Evolutionary conservation across 371 early-diverging fungal species (phyloP), one percentile per base, ranked within the genome.

Genomic region (Thermomucor indicae-seudaticae): DNA sequence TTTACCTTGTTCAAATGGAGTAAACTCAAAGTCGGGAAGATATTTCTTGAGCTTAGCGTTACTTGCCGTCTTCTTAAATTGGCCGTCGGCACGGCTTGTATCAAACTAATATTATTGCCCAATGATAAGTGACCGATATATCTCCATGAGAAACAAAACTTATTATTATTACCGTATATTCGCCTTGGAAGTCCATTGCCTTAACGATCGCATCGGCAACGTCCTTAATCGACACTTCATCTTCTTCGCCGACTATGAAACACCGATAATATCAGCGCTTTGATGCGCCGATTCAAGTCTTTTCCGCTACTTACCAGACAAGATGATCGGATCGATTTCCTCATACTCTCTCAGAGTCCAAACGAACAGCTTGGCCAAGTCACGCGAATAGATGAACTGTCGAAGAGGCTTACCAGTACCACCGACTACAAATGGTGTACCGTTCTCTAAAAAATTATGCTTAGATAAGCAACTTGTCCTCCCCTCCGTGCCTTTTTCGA

Each of bases 361-460:
- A 50, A 92, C 73, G 55, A 90, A 85, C 52, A 92, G 80, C 65
- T 78, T 82, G 53, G 89, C 93, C 46, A 92, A 72, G 78, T 92
- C 93, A 30, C 81, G 77, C 22, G 89, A 88, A 67, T 86, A 92
- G 52, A 90, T 90, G 72, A 92, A 92, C 62, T 92, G 93, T 34
- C 93, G 85, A 38, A 90, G 82, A 46, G 93, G 93, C 50, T 80
- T 80, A 47, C 93, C 93, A 31, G 81, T 82, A 51, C 93, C 93
- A 46, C 81, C 63, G 53, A 92, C 84, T 50, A 83, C 65, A 51
- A 92, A 89, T 34, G 81, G 83, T n/a, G 84, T 86, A 39, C 75
- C 68, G 62, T 83, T 84, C 64, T 83, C 86, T 88, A 51, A 34
- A 12, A 42, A n/a, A n/a, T n/a, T n/a, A n/a, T n/a, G n/a, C n/a